Evolutionary conservation across 495 filamentous ascomycete species (phyloP).

Genomic region (Lineolata rhizophorae): DNA sequence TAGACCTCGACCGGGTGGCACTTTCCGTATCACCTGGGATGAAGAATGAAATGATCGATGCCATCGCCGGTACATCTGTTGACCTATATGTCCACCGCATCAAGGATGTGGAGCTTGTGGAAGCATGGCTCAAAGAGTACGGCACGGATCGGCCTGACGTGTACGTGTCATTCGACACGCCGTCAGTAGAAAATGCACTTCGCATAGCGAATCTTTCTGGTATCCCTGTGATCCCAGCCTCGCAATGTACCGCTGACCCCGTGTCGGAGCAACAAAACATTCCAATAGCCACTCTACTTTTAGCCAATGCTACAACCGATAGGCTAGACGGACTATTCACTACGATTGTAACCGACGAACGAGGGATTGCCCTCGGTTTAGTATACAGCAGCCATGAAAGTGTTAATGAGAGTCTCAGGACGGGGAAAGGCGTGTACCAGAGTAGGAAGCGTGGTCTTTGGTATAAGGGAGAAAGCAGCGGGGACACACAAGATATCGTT

Average conservation of each 20-base stretch:
- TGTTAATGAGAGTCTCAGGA: slow-evolving; percentile 62
- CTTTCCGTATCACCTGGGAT: neutral
- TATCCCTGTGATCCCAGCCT: slow-evolving; percentile 58
- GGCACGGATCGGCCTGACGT: slow-evolving; percentile 22
- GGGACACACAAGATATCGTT: slow-evolving; percentile 76
- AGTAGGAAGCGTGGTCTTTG: slow-evolving; percentile 85
- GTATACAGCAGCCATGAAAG: slow-evolving; percentile 90
- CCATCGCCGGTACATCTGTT: slow-evolving; percentile 27
- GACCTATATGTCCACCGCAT: slow-evolving; percentile 19
- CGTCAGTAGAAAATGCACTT: slow-evolving; percentile 10
- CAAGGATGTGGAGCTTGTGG: slow-evolving; percentile 21
- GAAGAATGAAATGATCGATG: slow-evolving; percentile 22
- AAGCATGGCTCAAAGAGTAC: slow-evolving; percentile 22
- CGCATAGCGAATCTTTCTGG: slow-evolving; percentile 33
- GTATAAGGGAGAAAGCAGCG: slow-evolving; percentile 91
- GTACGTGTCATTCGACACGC: slow-evolving; percentile 21
- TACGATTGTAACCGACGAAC: slow-evolving; percentile 74
- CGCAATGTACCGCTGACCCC: slow-evolving; percentile 38
- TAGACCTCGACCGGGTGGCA: slow-evolving; percentile 23
- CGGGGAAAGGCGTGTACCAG: slow-evolving; percentile 84
- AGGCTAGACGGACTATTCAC: slow-evolving; percentile 65
- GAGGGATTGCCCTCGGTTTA: slow-evolving; percentile 63
- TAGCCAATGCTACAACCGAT: slow-evolving; percentile 51
- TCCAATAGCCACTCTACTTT: slow-evolving; percentile 44
- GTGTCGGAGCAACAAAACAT: slow-evolving; percentile 30